Base-by-base conservation (phyloP, 2,329 filamentous ascomycete genomes). In the Pseudonectria buxi region DNA sequence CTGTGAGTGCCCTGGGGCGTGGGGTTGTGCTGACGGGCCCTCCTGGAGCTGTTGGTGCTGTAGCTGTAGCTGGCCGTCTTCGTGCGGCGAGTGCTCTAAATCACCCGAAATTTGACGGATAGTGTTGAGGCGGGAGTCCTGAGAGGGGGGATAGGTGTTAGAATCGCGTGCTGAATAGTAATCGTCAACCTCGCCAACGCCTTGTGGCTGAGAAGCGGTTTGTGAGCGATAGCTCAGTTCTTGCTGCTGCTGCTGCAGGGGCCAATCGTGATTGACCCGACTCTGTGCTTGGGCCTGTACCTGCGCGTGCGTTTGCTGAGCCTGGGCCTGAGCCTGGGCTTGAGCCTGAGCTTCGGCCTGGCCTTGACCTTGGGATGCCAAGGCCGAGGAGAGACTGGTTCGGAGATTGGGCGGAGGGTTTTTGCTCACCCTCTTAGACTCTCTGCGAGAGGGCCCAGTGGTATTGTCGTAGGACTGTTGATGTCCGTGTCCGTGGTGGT, bases 371-470 rank as follows among this genome's bases (percentile, higher is more conserved):
- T 40, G 45, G 40, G 40, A 42, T 39, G 35, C 50, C 39, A 34
- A 40, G 45, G 41, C 32, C 24, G 32, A 18, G 39, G 63, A 56
- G 44, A 60, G 49, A 43, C 56, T 62, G 25, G 67, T 69, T 51
- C 65, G 64, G 45, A 70, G 47, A 48, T 58, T 51, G 46, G 65
- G 62, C 35, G 48, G 45, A 50, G 32, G 32, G 37, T 57, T 57
- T 43, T 70, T 66, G 67, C 71, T 72, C 55, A 71, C 61, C 51
- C 74, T 67, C 62, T 76, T 78, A 29, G 77, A 81, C 24, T 70
- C 65, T 46, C 72, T 65, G 44, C 74, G 74, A 45, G 59, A 64
- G 31, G 78, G 57, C 33, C 67, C 67, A 31, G 58, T 46, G 40
- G 62, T 64, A 50, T 69, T 72, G 51, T 72, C 69, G 65, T 74